Base-by-base conservation (phyloP, 352 stramenopile species). In the Vaucheria bursata region DNA sequence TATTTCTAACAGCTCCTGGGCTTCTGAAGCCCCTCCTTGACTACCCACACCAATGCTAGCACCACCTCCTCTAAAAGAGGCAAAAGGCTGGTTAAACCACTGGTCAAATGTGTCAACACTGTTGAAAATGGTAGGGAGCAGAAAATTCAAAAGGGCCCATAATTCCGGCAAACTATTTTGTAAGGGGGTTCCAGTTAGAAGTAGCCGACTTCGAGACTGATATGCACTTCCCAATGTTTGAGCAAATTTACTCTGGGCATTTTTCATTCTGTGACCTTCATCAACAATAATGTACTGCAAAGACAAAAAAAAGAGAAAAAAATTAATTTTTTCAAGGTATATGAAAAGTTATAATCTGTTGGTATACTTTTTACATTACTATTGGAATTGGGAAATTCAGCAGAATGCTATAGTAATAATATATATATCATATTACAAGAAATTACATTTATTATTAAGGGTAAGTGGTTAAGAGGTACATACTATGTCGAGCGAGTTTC, bases 231-330 rank as follows among this genome's bases (percentile, higher is more conserved):
- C 80, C 0, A 96, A 78, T 4, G 87, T 92, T 77, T 86, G 82
- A n/a, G 77, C 85, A 84, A 97, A 95, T 80, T 98, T 96, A 76
- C 94, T 95, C 31, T 98, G 88, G 39, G 96, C 94, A 85, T 99
- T 99, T 86, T 99, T 99, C 45, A 99, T 89, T 72, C 97, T 91
- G 85, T 99, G 97, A 0, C 94, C 96, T 89, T 99, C 95, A 84
- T 99, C 95, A 7, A 99, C 97, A 8, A 99, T 94, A 64, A 99
- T 87, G 39, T 96, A 92, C 31, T 95, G 88, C 95, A n/a, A n/a
- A n/a, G n/a, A n/a, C n/a, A n/a, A n/a, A n/a, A n/a, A n/a, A n/a
- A n/a, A n/a, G n/a, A n/a, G n/a, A n/a, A n/a, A n/a, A n/a, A 94
- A 99, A 68, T 92, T 87, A 67, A 99, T 93, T 25, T 87, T n/a